Conservation (phyloP, 805 yeast species). For the Limtongia smithiae region DNA sequence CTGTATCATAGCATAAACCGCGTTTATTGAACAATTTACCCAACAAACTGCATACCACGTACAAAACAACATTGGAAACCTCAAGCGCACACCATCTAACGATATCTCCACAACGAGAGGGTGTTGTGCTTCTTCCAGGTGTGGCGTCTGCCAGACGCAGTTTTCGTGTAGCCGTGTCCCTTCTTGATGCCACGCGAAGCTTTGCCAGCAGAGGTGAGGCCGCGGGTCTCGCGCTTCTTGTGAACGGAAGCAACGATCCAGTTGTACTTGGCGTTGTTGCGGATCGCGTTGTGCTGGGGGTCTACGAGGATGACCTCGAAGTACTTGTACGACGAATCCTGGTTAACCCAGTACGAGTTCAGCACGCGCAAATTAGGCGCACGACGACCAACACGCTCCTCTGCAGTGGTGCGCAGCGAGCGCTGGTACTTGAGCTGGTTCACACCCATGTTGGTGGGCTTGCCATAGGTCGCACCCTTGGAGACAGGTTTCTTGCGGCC, state of each 20-base stretch:
- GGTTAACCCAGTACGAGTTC: constrained; percentile 99
- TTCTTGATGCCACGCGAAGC: constrained; percentile 99
- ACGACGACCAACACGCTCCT: constrained; percentile 99
- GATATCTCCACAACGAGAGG: constrained; percentile 98
- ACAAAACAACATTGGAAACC: constrained; percentile 1
- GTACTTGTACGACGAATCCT: constrained; percentile 99
- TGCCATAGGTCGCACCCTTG: constrained; percentile 99
- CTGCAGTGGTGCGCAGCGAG: constrained; percentile 96
- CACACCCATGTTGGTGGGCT: constrained; percentile 99
- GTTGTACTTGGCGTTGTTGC: constrained; percentile 98
- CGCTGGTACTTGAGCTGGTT: constrained; percentile 99
- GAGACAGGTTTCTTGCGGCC: constrained; percentile 99
- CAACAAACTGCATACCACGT: not conserved
- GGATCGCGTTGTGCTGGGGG: constrained; percentile 97
- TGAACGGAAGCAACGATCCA: constrained; percentile 99
- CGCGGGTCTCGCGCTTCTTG: constrained; percentile 99
- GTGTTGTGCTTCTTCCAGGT: constrained; percentile 99
- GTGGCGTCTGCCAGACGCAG: constrained; percentile 86
- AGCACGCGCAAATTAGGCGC: constrained; percentile 98
- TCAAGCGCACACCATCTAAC: constrained; percentile 52
- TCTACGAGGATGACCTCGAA: constrained; percentile 94
- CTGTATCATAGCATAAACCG: constrained; percentile 3
- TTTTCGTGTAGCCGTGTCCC: constrained; percentile 99
- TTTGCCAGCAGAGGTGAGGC: constrained; percentile 97
- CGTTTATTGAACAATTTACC: not conserved